Evolutionary conservation across 1,284 basidiomycete species (phyloP), one percentile per base, ranked within the genome.

Genomic region (Irpex sp.): DNA sequence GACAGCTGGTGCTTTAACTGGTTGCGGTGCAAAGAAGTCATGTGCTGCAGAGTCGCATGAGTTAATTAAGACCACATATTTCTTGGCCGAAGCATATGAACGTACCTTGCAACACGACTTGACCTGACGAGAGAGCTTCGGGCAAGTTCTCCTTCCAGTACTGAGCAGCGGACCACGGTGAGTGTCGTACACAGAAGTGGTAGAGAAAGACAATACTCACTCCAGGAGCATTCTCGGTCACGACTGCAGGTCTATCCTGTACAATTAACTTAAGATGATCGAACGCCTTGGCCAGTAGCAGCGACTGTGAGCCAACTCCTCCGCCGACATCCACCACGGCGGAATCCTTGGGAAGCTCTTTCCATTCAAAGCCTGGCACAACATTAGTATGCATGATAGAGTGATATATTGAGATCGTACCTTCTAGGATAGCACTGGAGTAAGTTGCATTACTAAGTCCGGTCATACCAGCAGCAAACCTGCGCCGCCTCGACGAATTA

Each of bases 21-120:
- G 72, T 61, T 76, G 75, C 1, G 72, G 66, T 3, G 47, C 51
- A 64, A 75, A 75, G 62, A 75, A 76, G 60, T 76, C 72, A 61
- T 76, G 73, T 37, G 7, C 49, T 54, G 21, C 47, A n/a, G 19
- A 7, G n/a, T 9, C 9, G 7, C 9, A 21, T 11, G 11, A 21
- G 54, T 26, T 17, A 54, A 48, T 15, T 4, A 19, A 21, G 19
- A n/a, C 9, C 26, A 26, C 26, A 26, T 26, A 26, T 26, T 26
- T 26, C 26, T 26, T 26, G 57, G 8, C n/a, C 21, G 57, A 58
- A 34, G 11, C n/a, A 36, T 26, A 26, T 26, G 26, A 26, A 34
- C 44, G 5, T 48, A 67, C 58, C 70, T 66, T 67, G 64, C 40
- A 67, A 21, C 6, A 34, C 58, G 6, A 67, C 64, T 11, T 36